Base-by-base conservation (phyloP, 164 flowering plant species). In the Saururus chinensis region DNA sequence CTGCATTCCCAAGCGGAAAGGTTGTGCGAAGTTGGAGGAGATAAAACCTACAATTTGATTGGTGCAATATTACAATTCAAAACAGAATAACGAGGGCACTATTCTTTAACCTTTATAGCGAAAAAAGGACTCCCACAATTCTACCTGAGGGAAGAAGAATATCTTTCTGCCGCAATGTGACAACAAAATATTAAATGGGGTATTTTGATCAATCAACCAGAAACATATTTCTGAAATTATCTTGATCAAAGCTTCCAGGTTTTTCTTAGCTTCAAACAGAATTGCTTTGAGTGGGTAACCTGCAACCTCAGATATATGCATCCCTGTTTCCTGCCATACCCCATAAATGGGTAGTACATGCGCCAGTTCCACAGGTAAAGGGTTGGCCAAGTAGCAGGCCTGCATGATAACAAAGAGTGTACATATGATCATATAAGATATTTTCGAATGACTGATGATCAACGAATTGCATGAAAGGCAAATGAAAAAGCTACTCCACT, bases 1-100 rank as follows among this genome's bases (percentile, higher is more conserved):
- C 68, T 73, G 55, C 77, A 77, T 53, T 71, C 77, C 77, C 77
- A 74, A 65, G 77, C 74, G 23, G 75, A 64, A 63, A 73, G 63
- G 19, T 41, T 54, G 56, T 25, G 12, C 52, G 20, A 19, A 16
- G 63, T 41, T n/a, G 51, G 23, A 35, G 19, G 25, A 22, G 55
- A 11, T 7, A 19, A 60, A 61, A 54, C 53, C 73, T 63, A 52
- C 35, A 20, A 26, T 42, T n/a, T 57, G 21, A 57, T 2, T 9
- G 16, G 16, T 9, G 22, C 56, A 58, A 0, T 17, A n/a, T 9
- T 22, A 26, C 45, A 17, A 17, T 12, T 30, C 35, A 58, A 19
- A 12, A 25, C 14, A 37, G 16, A n/a, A 58, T 19, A 4, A 1
- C 7, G 1, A 37, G 11, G 45, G 41, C 40, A 35, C 10, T n/a